Evolutionary conservation across 345 rosid genomes (phyloP), one percentile per base, ranked within the genome.

Genomic region (Citropsis articulata): DNA sequence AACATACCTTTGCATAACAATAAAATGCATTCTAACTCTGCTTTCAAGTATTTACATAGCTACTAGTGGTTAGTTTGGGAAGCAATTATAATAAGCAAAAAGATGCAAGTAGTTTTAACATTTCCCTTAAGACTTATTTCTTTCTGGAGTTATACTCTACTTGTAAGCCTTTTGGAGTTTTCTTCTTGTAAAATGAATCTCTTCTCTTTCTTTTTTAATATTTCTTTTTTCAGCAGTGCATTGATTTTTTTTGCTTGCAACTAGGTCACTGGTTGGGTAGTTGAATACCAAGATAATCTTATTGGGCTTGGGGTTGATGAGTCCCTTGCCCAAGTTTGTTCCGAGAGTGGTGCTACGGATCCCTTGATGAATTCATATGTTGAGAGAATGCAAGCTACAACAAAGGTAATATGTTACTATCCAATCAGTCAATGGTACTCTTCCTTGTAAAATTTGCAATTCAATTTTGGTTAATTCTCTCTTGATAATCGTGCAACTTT

Each of bases 291-390:
- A 91, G 99, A 97, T 67, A 97, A 87, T 87, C 78, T 94, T 79
- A 89, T 97, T 78, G 99, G 90, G 65, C 99, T 97, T 81, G 99
- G 99, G 76, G 98, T 97, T 88, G 99, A 97, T 82, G 99, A 97
- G 82, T 84, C 97, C 69, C 92, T 97, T 67, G 99, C 99, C 75
- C 98, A 97, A 93, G 98, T 97, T 83, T 94, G 98, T 86, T 97
- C 99, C 4, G 99, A 97, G 84, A 94, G 99, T 87, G 99, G 99
- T 79, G 88, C 99, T 71, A 90, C 91, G 98, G 99, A 97, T 86
- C 99, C 99, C 78, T 88, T 97, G 76, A 97, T 97, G 99, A 91
- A 97, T 82, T 86, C 98, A 31, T 97, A 97, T 85, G 93, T 97
- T 67, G 98, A 97, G 90, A 86, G 99, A 89, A 97, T 94, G 98